Base-by-base conservation (phyloP, 345 rosid species). In the Viola odorata region DNA sequence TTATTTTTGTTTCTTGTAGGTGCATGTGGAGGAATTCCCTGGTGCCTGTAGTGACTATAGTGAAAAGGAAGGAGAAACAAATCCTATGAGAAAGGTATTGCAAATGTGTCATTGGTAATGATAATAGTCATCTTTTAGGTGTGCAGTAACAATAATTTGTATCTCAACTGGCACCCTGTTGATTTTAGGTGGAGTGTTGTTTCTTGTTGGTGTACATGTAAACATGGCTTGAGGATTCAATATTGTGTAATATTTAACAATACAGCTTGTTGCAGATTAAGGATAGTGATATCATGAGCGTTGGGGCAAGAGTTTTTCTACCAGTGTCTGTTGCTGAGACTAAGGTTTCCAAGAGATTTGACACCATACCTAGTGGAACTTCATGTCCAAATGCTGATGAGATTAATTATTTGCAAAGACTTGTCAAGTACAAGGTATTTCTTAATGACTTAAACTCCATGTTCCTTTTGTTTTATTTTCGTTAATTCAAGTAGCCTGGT, bases 331-430 rank as follows among this genome's bases (percentile, higher is more conserved):
- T 86, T 6, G 79, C 89, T 5, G 98, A 89, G 76, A 71, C 78
- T 42, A 83, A 84, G 67, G 78, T 91, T 54, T 78, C 90, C 49
- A 86, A 68, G 86, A 85, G 98, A 73, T 89, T 72, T 44, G 96
- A 85, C 55, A 80, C 84, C 47, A 89, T 91, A 68, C 98, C 98
- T 13, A 86, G 92, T 58, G 96, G 96, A 66, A 91, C 96, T 41
- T 81, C 89, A 50, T 62, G 82, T 77, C 96, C 96, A 42, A 91
- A 91, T 75, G 96, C 94, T 7, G 96, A 91, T 61, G 98, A 91
- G 81, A 91, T 91, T 38, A 72, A 76, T 4, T 91, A 89, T 77
- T 75, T 91, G 84, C 85, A 77, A 64, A 89, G 98, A 73, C 98
- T 89, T 64, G 96, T 89, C 65, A 82, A 82, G 77, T 88, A 81